Base-by-base conservation (phyloP, 2,329 filamentous ascomycete genomes). In the Paraphaeosphaeria sporulosa region DNA sequence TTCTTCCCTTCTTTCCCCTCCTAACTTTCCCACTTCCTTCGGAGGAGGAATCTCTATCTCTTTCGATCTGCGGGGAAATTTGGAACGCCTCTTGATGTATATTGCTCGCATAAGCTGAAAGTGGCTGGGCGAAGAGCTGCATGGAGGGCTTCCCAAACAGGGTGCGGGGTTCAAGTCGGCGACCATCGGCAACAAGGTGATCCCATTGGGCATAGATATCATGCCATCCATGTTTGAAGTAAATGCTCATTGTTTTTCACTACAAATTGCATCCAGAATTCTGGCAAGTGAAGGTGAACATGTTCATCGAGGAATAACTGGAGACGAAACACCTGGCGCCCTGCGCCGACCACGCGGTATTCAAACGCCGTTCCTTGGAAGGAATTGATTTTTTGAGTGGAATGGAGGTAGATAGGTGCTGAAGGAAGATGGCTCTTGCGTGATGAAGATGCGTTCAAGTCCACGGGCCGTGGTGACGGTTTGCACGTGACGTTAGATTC, bases 141-240 rank as follows among this genome's bases (percentile, higher is more conserved):
- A 27, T 10, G 42, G 44, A 34, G 46, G 17, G 52, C n/a, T 46
- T 40, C 54, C 44, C n/a, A 30, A 56, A 49, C 13, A 3, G 54
- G 54, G 46, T 56, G 54, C 54, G 54, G 54, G 54, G 54, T 49
- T 49, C 25, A 32, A 23, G 54, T 56, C 44, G 54, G 32, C 54
- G 54, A 56, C 54, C 54, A 49, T 50, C 21, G 34, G n/a, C n/a
- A 23, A 46, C 19, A 13, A 15, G 15, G 38, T 9, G 30, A 13
- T 15, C 5, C 47, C 42, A 55, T 55, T 55, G 25, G 52, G n/a
- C 27, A 32, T 27, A 36, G 2, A 36, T 36, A 27, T 21, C 34
- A 19, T 30, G 27, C 25, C 21, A 30, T n/a, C 48, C 21, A 27
- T 27, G 2, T 27, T 17, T 27, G 21, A 30, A n/a, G 17, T n/a